Percentiles rank a stretch among this genome's conserved stretches.
Evolutionary conservation across 306 rosid genomes (phyloP).

Genomic region (Cyamopsis tetragonoloba): DNA sequence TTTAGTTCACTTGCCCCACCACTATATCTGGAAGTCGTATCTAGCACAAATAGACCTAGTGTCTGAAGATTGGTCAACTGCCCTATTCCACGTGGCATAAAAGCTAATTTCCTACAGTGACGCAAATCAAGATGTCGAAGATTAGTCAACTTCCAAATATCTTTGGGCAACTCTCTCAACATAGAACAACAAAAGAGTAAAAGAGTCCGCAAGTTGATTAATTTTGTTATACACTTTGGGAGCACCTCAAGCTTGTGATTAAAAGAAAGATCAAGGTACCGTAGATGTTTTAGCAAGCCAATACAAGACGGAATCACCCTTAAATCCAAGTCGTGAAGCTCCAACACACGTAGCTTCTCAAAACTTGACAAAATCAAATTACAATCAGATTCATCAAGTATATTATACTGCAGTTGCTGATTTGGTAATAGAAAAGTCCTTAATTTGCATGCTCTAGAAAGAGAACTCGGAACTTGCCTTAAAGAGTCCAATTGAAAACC

Average conservation of each 20-base stretch:
- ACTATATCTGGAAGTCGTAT: background rate
- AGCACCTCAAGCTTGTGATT: background rate
- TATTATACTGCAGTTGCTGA: too few relatives aligned
- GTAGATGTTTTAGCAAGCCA: background rate
- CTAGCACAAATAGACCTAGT: background rate
- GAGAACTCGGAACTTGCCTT: background rate
- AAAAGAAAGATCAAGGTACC: background rate
- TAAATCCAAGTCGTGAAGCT: background rate
- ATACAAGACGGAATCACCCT: background rate
- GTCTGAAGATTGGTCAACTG: conserved; percentile 11
- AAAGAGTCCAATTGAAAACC: background rate
- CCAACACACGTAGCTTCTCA: background rate
- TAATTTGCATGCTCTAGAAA: background rate
- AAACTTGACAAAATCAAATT: background rate
- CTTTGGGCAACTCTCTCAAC: background rate
- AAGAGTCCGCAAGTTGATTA: background rate
- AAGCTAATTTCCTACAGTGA: background rate
- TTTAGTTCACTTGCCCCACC: background rate
- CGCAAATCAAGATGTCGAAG: background rate
- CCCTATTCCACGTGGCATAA: background rate
- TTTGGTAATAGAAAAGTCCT: conserved; percentile 16
- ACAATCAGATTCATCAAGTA: background rate
- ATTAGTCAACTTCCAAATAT: background rate
- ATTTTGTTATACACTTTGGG: background rate
- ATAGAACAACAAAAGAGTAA: background rate